phyloP scores from a whole-genome alignment of 2,329 filamentous ascomycete species.

The Cladosporium phlei region DNA sequence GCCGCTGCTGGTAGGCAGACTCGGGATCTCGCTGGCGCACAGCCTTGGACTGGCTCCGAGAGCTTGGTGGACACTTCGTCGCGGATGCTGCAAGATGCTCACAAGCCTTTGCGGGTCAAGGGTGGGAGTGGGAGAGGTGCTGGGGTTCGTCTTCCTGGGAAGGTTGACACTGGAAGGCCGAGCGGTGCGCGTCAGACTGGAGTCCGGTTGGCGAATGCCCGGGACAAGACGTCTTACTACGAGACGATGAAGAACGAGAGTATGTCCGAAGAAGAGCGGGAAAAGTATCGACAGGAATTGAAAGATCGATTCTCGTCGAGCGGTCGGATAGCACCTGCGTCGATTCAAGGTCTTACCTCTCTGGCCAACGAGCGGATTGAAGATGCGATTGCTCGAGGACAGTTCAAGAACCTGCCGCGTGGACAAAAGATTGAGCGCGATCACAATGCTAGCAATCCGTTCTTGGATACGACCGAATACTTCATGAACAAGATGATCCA shows the following conservation, averaged over 20 bases:
- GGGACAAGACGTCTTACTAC: conserved; percentile 56
- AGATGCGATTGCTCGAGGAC: conserved; percentile 83
- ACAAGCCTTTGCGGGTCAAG: conserved; percentile 49
- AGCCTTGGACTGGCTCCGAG: conserved; percentile 77
- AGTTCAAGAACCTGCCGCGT: conserved; percentile 79
- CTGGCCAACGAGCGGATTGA: conserved; percentile 91
- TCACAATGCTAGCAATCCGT: conserved; percentile 75
- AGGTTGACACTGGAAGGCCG: conserved; percentile 42
- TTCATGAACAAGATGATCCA: conserved; percentile 99
- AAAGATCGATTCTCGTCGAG: conserved; percentile 74
- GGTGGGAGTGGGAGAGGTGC: conserved; percentile 7
- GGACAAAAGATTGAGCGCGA: conserved; percentile 80
- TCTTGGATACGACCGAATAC: conserved; percentile 94
- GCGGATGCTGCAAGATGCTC: conserved; percentile 67
- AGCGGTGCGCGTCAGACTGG: conserved; percentile 40
- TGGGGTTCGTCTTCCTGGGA: conserved; percentile 34
- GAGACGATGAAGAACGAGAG: conserved; percentile 48
- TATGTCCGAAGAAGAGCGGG: conserved; percentile 66
- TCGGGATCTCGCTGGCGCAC: conserved; percentile 60
- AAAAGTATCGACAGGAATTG: conserved; percentile 66
- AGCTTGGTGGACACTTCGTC: conserved; percentile 67
- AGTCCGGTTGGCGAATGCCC: conserved; percentile 52
- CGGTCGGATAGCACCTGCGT: conserved; percentile 65
- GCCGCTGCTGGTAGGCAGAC: conserved; percentile 66
- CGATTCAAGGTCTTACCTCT: conserved; percentile 71